phyloP scores from a whole-genome alignment of 2,329 filamentous ascomycete species.

The Xylaria sp. region DNA sequence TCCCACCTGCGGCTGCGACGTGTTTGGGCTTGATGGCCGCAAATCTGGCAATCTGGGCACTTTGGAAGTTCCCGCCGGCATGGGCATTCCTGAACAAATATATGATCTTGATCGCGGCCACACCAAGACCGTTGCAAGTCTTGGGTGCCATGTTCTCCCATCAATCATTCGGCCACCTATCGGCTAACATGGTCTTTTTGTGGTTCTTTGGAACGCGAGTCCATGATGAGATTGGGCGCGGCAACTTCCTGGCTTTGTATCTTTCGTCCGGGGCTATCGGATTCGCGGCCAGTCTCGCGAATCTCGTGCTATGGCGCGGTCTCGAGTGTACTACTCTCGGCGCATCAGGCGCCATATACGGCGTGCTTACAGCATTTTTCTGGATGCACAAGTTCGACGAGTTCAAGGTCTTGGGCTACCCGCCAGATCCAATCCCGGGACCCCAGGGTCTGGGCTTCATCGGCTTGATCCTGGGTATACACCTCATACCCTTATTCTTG shows the following conservation, averaged over 20 bases:
- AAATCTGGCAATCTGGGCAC: slow-evolving; percentile 66
- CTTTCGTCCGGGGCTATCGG: slow-evolving; percentile 67
- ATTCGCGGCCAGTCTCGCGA: slow-evolving; percentile 66
- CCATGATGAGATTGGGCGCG: slow-evolving; percentile 76
- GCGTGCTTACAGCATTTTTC: slow-evolving; percentile 70
- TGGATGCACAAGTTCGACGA: slow-evolving; percentile 66
- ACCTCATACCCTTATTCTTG: slow-evolving; percentile 58
- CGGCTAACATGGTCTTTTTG: slow-evolving; percentile 72
- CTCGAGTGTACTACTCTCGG: slow-evolving; percentile 67
- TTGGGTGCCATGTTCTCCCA: slow-evolving; percentile 77
- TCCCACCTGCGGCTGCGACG: slow-evolving; percentile 72
- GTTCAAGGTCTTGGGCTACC: slow-evolving; percentile 67
- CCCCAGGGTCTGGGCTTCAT: slow-evolving; percentile 66
- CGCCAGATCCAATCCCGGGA: slow-evolving; percentile 62
- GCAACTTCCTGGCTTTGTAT: slow-evolving; percentile 75
- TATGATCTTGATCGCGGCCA: slow-evolving; percentile 72
- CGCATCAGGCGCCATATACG: slow-evolving; percentile 73
- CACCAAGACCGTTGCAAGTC: slow-evolving; percentile 69
- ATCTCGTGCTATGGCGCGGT: slow-evolving; percentile 58
- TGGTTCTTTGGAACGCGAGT: slow-evolving; percentile 73
- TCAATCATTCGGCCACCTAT: slow-evolving; percentile 68
- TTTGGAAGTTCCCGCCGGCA: slow-evolving; percentile 71
- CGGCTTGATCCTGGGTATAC: slow-evolving; percentile 60
- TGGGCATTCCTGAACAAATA: slow-evolving; percentile 76
- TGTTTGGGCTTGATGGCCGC: slow-evolving; percentile 68